Conservation (phyloP, 1,139 yeast species). For the Candida sanyaensis region DNA sequence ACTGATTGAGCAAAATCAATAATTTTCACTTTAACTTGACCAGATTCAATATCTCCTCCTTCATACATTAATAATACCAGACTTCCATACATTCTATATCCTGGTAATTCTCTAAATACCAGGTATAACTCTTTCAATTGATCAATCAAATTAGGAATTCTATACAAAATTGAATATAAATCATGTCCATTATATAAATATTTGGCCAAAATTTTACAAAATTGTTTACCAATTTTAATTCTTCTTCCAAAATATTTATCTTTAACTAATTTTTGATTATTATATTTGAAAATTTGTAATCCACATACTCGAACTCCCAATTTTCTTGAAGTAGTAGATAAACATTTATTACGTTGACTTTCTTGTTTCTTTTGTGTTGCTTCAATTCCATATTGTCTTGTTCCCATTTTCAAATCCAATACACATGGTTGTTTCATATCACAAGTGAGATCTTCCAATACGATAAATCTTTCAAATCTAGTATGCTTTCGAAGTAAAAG, state of each 20-base stretch:
- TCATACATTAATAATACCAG: constrained; percentile 89
- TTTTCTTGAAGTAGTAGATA: constrained; percentile 72
- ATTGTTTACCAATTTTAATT: constrained; percentile 72
- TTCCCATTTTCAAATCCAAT: constrained; percentile 95
- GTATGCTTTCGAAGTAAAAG: constrained; percentile 40
- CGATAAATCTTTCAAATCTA: constrained; percentile 74
- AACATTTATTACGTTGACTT: constrained; percentile 84
- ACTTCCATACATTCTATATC: constrained; percentile 93
- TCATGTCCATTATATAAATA: constrained; percentile 77
- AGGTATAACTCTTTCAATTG: constrained; percentile 59
- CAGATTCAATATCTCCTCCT: constrained; percentile 38
- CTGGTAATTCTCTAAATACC: constrained; percentile 57
- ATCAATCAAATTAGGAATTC: constrained; percentile 65
- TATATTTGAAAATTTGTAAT: constrained; percentile 77
- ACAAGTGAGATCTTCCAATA: constrained; percentile 88
- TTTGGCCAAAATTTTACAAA: constrained; percentile 70
- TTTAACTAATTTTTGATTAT: constrained; percentile 47
- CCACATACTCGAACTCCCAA: constrained; percentile 96
- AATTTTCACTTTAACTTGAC: constrained; percentile 59
- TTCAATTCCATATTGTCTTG: constrained; percentile 96
- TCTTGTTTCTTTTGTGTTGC: constrained; percentile 71
- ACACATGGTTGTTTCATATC: constrained; percentile 88
- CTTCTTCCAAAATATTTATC: constrained; percentile 93
- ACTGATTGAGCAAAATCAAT: constrained; percentile 97
- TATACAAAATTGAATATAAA: constrained; percentile 59